These are phyloP conservation scores for Cryptosporidium baileyi DNA, from an alignment of 169 alveolate species.

Conservation along the genomic window DNA sequence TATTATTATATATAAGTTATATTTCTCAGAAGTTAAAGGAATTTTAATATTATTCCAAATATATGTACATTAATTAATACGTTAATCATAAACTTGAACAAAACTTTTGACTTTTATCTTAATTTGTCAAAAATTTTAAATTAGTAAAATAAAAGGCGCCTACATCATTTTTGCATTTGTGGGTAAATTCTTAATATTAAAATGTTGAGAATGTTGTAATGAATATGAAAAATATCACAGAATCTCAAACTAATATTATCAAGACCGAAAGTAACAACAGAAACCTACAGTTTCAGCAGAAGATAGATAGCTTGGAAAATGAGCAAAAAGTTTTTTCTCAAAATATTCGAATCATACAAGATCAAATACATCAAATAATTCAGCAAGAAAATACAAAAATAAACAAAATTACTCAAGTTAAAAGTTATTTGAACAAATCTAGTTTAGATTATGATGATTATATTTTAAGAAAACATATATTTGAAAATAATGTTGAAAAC, in stretches of 20 bases:
- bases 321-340: slow-evolving; percentile 15
- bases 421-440: not conserved
- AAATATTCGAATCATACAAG: not conserved
- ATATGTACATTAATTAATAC: too few species aligned
- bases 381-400: not conserved
- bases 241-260: not conserved
- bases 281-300: slow-evolving; percentile 7
- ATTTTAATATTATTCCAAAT: too few species aligned
- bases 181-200: not conserved
- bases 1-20: too few species aligned
- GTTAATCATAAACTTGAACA: too few species aligned
- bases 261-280: not conserved
- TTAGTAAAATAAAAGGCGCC: not conserved
- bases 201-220: not conserved
- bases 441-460: not conserved
- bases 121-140: too few species aligned
- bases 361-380: not conserved
- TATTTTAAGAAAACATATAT: not conserved
- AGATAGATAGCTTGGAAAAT: slow-evolving; percentile 17
- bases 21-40: too few species aligned
- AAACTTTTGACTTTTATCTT: too few species aligned
- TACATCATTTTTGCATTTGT: not conserved
- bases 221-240: not conserved
- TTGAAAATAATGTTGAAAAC: not conserved
- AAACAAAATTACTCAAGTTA: not conserved